These are phyloP conservation scores for Blastobotrys proliferans DNA, from an alignment of 1,139 yeast species.

Conservation along the genomic window DNA sequence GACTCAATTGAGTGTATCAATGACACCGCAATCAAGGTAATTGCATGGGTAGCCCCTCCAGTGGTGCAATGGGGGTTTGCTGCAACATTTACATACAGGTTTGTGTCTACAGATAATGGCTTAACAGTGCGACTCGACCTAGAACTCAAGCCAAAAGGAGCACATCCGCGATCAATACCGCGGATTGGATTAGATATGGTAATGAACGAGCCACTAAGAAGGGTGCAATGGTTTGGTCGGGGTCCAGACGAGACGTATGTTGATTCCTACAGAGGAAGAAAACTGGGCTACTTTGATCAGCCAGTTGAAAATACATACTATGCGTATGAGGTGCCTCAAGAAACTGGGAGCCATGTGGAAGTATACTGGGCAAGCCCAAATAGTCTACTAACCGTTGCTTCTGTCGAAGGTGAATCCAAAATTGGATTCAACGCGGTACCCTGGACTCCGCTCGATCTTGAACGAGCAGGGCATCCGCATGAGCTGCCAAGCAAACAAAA, in stretches of 20 bases:
- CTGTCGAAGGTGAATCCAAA: not conserved
- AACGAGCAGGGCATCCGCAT: slow-evolving; percentile 35
- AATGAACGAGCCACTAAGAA: slow-evolving; percentile 16
- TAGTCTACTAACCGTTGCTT: too few species aligned
- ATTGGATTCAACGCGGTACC: slow-evolving; percentile 27
- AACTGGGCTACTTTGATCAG: slow-evolving; percentile 27
- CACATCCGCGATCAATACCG: slow-evolving; percentile 24
- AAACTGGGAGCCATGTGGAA: slow-evolving; percentile 37
- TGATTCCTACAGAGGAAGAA: slow-evolving; percentile 34
- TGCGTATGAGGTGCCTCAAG: slow-evolving; percentile 38
- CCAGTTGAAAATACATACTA: slow-evolving; percentile 25
- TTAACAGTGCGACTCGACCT: slow-evolving; percentile 4
- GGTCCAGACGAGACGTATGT: slow-evolving; percentile 39
- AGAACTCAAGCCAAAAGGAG: slow-evolving; percentile 22
- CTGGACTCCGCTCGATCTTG: slow-evolving; percentile 26
- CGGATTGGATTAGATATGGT: slow-evolving; percentile 31
- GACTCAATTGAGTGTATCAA: slow-evolving; percentile 15
- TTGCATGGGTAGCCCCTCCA: slow-evolving; percentile 25
- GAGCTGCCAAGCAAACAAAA: slow-evolving; percentile 23
- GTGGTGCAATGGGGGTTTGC: slow-evolving; percentile 27
- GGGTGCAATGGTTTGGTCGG: slow-evolving; percentile 35
- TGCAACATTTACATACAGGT: slow-evolving; percentile 14
- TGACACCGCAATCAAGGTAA: slow-evolving; percentile 17
- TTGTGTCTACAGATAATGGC: slow-evolving; percentile 6
- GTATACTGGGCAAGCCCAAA: slow-evolving; percentile 37